A percentile compares a stretch with the other conserved stretches of the same genome.
phyloP scores from a whole-genome alignment of 1,284 basidiomycete species.

The Cutaneotrichosporon cyanovorans region DNA sequence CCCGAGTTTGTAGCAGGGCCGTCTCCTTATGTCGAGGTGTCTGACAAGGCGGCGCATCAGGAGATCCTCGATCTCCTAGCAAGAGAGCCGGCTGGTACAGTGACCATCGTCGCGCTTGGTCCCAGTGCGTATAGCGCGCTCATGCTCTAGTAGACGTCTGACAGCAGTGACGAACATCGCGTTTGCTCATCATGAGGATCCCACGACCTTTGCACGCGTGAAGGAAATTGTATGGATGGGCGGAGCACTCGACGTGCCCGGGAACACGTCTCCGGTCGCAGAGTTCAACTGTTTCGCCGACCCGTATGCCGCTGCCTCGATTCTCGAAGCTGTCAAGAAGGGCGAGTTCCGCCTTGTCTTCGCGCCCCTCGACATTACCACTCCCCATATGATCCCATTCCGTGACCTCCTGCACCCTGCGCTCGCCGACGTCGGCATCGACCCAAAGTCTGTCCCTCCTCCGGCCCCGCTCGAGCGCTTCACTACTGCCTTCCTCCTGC shows the following conservation, averaged over 20 bases:
- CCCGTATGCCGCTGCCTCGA: conserved; percentile 68
- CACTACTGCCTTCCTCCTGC: conserved; percentile 67
- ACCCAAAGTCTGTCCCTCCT: conserved; percentile 21
- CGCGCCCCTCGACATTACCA: conserved; percentile 72
- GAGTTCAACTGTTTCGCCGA: conserved; percentile 96
- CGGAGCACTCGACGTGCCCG: conserved; percentile 88
- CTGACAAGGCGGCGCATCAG: conserved; percentile 49
- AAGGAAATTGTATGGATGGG: conserved; percentile 82
- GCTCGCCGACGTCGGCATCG: conserved; percentile 48
- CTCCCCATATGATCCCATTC: conserved; percentile 69
- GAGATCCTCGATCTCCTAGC: conserved; percentile 63
- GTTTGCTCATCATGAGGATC: conserved; percentile 56
- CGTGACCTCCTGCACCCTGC: conserved; percentile 51
- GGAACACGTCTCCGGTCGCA: conserved; percentile 73
- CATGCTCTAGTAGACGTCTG: neutral
- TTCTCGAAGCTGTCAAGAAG: conserved; percentile 27
- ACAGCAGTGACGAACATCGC: conserved; percentile 71
- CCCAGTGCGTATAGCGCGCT: conserved; percentile 50
- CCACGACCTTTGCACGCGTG: conserved; percentile 53
- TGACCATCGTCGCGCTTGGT: conserved; percentile 80
- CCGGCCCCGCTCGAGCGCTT: conserved; percentile 55
- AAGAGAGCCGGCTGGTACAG: conserved; percentile 54
- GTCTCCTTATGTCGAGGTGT: conserved; percentile 4
- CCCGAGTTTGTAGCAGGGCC: conserved; percentile 57
- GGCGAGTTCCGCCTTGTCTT: conserved; percentile 54